Percentiles rank a stretch among this genome's conserved stretches.
Evolutionary conservation across 352 stramenopile species (phyloP).

Genomic region (Globisporangium cylindrosporum): DNA sequence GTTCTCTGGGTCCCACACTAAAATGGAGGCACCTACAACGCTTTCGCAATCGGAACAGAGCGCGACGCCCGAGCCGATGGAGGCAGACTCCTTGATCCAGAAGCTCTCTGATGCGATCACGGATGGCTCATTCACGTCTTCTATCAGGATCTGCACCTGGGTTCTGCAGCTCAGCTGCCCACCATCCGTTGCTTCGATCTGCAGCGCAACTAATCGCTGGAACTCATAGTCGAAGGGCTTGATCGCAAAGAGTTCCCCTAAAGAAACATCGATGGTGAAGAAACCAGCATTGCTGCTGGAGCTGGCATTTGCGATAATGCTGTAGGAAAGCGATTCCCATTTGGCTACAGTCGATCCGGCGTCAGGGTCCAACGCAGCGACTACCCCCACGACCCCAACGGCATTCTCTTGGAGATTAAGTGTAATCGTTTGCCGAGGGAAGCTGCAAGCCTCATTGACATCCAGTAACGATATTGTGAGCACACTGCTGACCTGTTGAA

Average conservation of each 20-base stretch:
- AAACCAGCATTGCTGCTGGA: background rate
- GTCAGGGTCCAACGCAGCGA: slow-evolving; percentile 7
- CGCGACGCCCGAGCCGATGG: slow-evolving; percentile 5
- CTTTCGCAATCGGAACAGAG: slow-evolving; percentile 19
- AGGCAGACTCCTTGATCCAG: slow-evolving; percentile 41
- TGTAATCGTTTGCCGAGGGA: background rate
- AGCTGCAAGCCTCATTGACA: slow-evolving; percentile 11
- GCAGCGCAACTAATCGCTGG: background rate
- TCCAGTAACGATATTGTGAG: slow-evolving; percentile 3
- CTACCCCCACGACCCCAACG: background rate
- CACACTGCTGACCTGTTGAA: background rate
- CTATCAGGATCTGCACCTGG: background rate
- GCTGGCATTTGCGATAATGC: background rate
- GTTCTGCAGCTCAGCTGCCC: background rate
- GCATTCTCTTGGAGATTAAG: slow-evolving; percentile 2
- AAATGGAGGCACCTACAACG: slow-evolving; percentile 19
- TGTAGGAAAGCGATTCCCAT: slow-evolving; percentile 10
- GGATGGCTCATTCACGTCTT: slow-evolving; percentile 37
- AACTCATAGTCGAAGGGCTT: slow-evolving; percentile 11
- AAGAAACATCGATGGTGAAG: slow-evolving; percentile 1
- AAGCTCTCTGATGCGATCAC: slow-evolving; percentile 28
- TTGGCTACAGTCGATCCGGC: background rate
- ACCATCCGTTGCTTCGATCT: slow-evolving; percentile 3
- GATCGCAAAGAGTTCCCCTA: background rate
- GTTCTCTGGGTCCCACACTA: slow-evolving; percentile 64